phyloP scores from a whole-genome alignment of 768 basidiomycete genomes.

The Serendipita sp. region DNA sequence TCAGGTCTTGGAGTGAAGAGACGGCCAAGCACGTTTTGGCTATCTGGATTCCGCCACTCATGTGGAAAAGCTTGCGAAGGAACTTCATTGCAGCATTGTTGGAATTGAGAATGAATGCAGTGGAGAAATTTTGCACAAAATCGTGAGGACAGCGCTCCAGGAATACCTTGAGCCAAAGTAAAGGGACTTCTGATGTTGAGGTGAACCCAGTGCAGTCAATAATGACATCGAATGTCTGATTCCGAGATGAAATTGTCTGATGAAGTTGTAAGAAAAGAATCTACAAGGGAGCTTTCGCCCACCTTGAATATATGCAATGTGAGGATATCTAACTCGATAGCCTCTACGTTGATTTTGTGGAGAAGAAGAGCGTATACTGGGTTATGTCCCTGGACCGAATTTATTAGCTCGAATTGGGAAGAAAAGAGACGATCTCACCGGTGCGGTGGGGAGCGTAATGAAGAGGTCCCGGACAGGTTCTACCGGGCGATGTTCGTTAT shows the following conservation, averaged over 20 bases:
- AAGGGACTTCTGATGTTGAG: constrained; percentile 56
- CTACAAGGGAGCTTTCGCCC: constrained; percentile 8
- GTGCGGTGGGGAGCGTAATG: constrained; percentile 31
- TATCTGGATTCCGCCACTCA: constrained; percentile 37
- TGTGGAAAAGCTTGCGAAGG: constrained; percentile 58
- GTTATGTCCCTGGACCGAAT: constrained; percentile 8
- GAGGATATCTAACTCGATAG: constrained; percentile 59
- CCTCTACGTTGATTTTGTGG: constrained; percentile 60
- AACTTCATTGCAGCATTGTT: constrained; percentile 57
- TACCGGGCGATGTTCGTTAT: constrained; percentile 42
- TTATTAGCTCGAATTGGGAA: neutral
- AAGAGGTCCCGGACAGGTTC: constrained; percentile 53
- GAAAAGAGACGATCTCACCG: constrained; percentile 22
- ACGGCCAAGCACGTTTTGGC: constrained; percentile 40
- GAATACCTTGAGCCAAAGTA: constrained; percentile 67
- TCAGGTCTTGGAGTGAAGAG: constrained; percentile 44
- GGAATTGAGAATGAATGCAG: constrained; percentile 53
- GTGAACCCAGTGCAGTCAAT: constrained; percentile 70
- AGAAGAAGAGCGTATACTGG: constrained; percentile 41
- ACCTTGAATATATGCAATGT: constrained; percentile 69
- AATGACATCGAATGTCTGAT: constrained; percentile 43
- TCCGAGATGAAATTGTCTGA: constrained; percentile 34
- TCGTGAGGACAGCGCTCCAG: constrained; percentile 59
- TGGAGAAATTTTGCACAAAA: constrained; percentile 42
- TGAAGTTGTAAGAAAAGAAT: neutral